Evolutionary conservation across 768 basidiomycete genomes (phyloP).

Genomic region (Tulasnella sp.): DNA sequence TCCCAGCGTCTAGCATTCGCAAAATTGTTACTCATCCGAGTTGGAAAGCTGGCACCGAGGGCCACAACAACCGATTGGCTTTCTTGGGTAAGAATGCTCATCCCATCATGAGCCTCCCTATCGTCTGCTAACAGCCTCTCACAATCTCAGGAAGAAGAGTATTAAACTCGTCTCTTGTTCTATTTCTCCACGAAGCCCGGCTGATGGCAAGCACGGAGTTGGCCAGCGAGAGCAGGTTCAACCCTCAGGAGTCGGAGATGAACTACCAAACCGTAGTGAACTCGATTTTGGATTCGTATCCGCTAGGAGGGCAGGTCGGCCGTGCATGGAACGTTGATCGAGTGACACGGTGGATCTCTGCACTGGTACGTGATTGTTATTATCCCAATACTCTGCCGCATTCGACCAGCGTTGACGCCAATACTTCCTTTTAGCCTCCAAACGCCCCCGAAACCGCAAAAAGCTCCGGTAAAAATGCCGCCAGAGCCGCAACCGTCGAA

Average conservation of each 20-base stretch:
- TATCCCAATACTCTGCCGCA: background rate
- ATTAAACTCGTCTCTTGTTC: constrained; percentile 70
- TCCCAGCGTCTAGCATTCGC: constrained; percentile 69
- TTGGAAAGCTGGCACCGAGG: constrained; percentile 63
- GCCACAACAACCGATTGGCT: constrained; percentile 71
- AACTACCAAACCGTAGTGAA: constrained; percentile 57
- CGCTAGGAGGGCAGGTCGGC: constrained; percentile 74
- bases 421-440: background rate
- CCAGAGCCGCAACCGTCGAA: constrained; percentile 75
- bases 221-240: constrained; percentile 44
- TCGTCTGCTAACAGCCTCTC: background rate
- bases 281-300: constrained; percentile 66
- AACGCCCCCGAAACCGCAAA: constrained; percentile 20
- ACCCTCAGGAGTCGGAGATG: constrained; percentile 39
- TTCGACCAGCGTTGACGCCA: background rate
- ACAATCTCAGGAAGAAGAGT: constrained; percentile 67
- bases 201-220: background rate
- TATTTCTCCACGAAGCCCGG: constrained; percentile 58
- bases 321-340: constrained; percentile 74
- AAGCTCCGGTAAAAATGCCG: constrained; percentile 39
- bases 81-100: constrained; percentile 66
- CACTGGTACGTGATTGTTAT: constrained; percentile 40
- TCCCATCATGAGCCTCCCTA: background rate
- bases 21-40: constrained; percentile 73
- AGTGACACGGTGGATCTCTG: constrained; percentile 74